A percentile compares a stretch with the other conserved stretches of the same genome.
These are phyloP conservation scores for Aspergillus avenaceus DNA, from an alignment of 495 filamentous ascomycete species.

Conservation along the genomic window DNA sequence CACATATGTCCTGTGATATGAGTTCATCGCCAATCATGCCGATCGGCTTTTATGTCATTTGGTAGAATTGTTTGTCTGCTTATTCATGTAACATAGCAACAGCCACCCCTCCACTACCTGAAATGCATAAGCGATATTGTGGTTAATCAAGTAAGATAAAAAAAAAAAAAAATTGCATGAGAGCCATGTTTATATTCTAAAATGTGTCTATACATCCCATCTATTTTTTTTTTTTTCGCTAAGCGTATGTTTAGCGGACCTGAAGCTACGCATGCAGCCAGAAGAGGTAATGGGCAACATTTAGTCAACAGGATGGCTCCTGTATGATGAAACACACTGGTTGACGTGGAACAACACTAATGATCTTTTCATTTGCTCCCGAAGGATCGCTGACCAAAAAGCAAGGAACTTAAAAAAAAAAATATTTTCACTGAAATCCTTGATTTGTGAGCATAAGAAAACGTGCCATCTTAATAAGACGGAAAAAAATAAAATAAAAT, in stretches of 20 bases:
- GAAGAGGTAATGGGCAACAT: constrained; percentile 21
- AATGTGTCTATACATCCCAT: no score
- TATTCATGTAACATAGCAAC: no score
- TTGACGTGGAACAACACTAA: not conserved
- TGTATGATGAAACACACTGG: not conserved
- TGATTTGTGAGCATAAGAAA: no score
- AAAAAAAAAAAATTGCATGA: not conserved
- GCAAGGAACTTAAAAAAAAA: no score
- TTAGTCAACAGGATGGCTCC: constrained; percentile 1
- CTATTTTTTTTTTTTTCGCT: no score
- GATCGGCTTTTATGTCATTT: not conserved
- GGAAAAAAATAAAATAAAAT: not conserved
- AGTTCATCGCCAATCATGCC: not conserved
- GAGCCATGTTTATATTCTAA: not conserved
- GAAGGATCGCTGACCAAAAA: not conserved
- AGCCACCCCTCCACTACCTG: not conserved
- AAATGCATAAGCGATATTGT: not conserved
- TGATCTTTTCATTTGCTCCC: not conserved
- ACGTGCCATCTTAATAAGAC: not conserved
- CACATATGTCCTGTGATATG: not conserved
- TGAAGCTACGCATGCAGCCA: constrained; percentile 20
- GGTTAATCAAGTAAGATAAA: not conserved
- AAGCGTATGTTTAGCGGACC: no score
- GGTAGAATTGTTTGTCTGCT: not conserved
- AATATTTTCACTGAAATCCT: no score